phyloP scores from a whole-genome alignment of 78 protist genomes.

The Creolimax fragrantissima region DNA sequence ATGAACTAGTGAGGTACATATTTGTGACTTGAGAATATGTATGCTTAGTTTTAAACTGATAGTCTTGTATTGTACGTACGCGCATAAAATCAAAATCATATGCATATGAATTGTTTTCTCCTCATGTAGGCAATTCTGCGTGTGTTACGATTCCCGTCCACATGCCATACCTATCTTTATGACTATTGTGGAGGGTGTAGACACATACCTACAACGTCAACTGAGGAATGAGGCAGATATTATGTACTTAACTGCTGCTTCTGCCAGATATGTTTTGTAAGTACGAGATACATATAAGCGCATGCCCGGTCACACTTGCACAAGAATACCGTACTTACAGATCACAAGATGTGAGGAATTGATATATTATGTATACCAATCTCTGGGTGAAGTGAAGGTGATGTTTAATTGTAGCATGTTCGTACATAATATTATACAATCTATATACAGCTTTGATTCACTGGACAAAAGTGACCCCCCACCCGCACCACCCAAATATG shows the following conservation, averaged over 20 bases:
- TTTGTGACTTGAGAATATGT: neutral
- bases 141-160: neutral
- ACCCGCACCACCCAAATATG: neutral
- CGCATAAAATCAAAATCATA: too few relatives aligned
- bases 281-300: too few relatives aligned
- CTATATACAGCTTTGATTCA: neutral
- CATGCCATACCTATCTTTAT: constrained; percentile 1
- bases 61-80: too few relatives aligned
- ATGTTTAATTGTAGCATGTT: too few relatives aligned
- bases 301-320: too few relatives aligned
- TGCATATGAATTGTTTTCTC: neutral
- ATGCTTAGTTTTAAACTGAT: too few relatives aligned
- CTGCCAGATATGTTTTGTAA: neutral
- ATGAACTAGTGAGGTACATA: neutral
- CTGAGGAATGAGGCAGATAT: neutral
- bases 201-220: neutral
- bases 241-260: neutral
- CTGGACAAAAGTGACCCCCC: constrained; percentile 26
- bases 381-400: too few relatives aligned
- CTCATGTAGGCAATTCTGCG: neutral
- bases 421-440: neutral
- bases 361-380: too few relatives aligned
- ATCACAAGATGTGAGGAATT: too few relatives aligned
- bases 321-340: too few relatives aligned
- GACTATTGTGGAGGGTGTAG: neutral